These are phyloP conservation scores for Plasmodium coatneyi DNA, from an alignment of 169 alveolate species.

Conservation along the genomic window DNA sequence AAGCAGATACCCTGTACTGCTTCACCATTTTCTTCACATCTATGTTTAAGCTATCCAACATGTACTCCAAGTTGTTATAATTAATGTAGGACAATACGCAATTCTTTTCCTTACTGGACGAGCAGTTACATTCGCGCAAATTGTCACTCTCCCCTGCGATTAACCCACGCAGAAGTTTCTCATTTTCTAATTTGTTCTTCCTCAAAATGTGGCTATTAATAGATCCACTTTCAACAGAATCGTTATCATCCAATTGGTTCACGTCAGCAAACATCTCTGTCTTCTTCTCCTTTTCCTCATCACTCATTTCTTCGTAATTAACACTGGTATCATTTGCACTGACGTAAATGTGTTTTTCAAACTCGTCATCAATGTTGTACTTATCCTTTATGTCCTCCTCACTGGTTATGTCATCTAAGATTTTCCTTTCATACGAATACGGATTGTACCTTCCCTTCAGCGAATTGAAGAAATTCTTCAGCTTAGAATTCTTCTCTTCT, in stretches of 20 bases:
- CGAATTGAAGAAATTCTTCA: not conserved
- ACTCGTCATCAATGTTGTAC: conserved; percentile 51
- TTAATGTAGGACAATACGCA: conserved; percentile 44
- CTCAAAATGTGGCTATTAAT: conserved; percentile 33
- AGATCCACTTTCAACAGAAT: conserved; percentile 39
- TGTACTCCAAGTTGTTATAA: conserved; percentile 58
- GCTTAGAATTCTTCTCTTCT: conserved; percentile 29
- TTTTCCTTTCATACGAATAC: conserved; percentile 51
- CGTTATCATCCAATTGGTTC: conserved; percentile 56
- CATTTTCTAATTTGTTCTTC: conserved; percentile 33
- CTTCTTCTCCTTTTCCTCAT: conserved; percentile 59
- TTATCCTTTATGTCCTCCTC: conserved; percentile 53
- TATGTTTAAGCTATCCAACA: conserved; percentile 40
- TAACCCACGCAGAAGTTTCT: conserved; percentile 26
- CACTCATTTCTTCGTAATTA: conserved; percentile 25
- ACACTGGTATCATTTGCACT: not conserved
- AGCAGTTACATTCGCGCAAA: conserved; percentile 58
- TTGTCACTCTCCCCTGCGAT: conserved; percentile 32
- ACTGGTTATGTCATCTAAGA: conserved; percentile 31
- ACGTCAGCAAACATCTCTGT: conserved; percentile 66
- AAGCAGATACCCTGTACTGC: not conserved
- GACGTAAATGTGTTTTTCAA: conserved; percentile 15
- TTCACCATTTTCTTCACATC: conserved; percentile 50
- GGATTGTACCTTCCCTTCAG: conserved; percentile 50
- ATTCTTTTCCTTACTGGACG: conserved; percentile 24